Base-by-base conservation (phyloP, 2,329 filamentous ascomycete genomes). In the Stemphylium vesicarium region DNA sequence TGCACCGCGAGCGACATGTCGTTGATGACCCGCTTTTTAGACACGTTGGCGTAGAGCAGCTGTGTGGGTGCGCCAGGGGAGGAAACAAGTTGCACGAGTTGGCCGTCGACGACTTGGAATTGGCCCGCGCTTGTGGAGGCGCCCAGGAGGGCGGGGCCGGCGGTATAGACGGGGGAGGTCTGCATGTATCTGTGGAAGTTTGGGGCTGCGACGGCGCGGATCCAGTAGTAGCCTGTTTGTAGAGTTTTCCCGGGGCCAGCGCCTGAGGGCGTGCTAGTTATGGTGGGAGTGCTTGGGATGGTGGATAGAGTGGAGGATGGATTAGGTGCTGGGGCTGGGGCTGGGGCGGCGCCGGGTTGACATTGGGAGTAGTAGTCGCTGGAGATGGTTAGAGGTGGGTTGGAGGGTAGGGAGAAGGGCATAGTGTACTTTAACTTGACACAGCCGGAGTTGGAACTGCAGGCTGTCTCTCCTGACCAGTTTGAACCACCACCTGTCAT, bases 21-120 rank as follows among this genome's bases (percentile, higher is more conserved):
- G 51, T 74, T 73, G 60, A 73, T 69, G 20, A 52, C 60, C 2
- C 65, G 57, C 22, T 57, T 63, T 41, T 68, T 60, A 22, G 59
- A 59, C 1, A 76, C 73, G 3, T 66, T 51, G 9, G 65, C 73
- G 40, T 75, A 76, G 8, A 76, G 67, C 2, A 72, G 53, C 20
- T 43, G 70, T 80, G 53, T 79, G 79, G 4, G 79, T 81, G 76
- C 53, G 62, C 69, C 20, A 4, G 20, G 20, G 20, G 20, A 20
- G 22, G 82, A 79, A 9, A 85, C 80, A 56, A 84, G 75, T 62
- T 84, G 79, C 2, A 85, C 79, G 1, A 86, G 79, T 71, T 87
- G 85, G 0, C 83, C 84, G 39, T 77, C 74, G 3, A 80, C 75
- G 52, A 87, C 77, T 59, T 83, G 81, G 75, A 83, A 85, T 69